Conservation (phyloP, 2,329 filamentous ascomycete genomes). For the Pseudofabraea citricarpa region DNA sequence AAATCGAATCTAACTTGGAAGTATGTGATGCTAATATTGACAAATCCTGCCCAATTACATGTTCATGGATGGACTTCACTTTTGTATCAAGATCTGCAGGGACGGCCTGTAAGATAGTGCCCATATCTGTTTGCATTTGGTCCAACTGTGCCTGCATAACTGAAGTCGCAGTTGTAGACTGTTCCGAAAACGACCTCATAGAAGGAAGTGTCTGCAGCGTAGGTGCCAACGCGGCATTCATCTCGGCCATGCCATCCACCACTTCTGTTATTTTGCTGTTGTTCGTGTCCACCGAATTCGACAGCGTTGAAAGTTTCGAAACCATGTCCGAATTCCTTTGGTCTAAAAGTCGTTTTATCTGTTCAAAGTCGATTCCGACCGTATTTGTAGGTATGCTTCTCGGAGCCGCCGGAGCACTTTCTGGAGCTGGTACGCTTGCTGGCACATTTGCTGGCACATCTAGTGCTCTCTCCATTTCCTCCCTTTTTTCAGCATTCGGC, state of each 20-base stretch:
- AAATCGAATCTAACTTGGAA: conserved; percentile 19
- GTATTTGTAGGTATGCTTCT: conserved; percentile 1
- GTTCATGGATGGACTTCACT: conserved; percentile 17
- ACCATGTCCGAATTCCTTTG: conserved; percentile 17
- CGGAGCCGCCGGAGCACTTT: neutral
- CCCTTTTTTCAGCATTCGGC: neutral
- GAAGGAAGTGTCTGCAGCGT: conserved; percentile 16
- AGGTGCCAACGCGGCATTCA: conserved; percentile 14
- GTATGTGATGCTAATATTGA: conserved; percentile 16
- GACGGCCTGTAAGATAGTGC: conserved; percentile 17
- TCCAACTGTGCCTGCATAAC: conserved; percentile 26
- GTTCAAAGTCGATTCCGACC: conserved; percentile 4
- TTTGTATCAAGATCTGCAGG: conserved; percentile 19
- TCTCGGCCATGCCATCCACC: conserved; percentile 11
- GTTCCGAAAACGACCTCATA: conserved; percentile 16
- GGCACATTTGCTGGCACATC: neutral
- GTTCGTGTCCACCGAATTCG: conserved; percentile 17
- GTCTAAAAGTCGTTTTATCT: conserved; percentile 16
- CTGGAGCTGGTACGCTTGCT: neutral
- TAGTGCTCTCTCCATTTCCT: neutral
- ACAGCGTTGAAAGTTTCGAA: conserved; percentile 19
- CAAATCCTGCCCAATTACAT: conserved; percentile 9
- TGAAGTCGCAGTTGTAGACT: conserved; percentile 17
- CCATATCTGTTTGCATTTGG: conserved; percentile 24
- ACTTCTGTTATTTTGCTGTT: conserved; percentile 18